Base-by-base conservation (phyloP, 2,329 filamentous ascomycete species). In the Arthrobotrys musiformis region DNA sequence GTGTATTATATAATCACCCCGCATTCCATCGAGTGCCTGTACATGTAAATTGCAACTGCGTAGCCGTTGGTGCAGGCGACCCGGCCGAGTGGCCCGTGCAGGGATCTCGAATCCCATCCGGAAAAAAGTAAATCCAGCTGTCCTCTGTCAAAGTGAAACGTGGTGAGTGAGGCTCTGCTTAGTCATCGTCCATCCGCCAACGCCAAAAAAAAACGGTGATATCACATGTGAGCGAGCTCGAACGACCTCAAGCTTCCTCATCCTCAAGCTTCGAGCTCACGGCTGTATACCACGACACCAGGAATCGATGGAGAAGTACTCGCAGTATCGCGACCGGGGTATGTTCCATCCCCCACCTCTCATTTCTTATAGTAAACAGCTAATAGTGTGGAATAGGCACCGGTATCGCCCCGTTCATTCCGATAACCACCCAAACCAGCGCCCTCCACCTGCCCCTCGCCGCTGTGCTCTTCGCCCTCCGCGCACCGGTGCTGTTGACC, bases 351-450 rank as follows among this genome's bases (percentile, higher is more conserved):
- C n/a, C n/a, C n/a, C n/a, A n/a, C n/a, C n/a, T n/a, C n/a, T n/a
- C n/a, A n/a, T n/a, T n/a, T n/a, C n/a, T n/a, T n/a, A n/a, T n/a
- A n/a, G n/a, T n/a, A n/a, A n/a, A 54, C 61, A 42, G 13, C 37
- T n/a, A n/a, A 4, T 13, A 17, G 24, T 44, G 42, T 46, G 11
- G 40, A 77, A 72, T 81, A 98, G 94, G 94, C 80, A 97, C 95
- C 80, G 94, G 95, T 81, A 96, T 99, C 83, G 93, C 95, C 79
- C 95, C 95, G 72, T 99, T 99, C 86, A 90, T 98, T 78, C 94
- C 95, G 15, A 88, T 94, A 68, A 87, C 90, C 17, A 88, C 91
- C 5, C 88, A 90, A 56, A 85, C 89, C 24, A 88, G 90, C 9
- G 84, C 88, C 72, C 83, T 92, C 76, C 89, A 89, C 79, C 86